Base-by-base conservation (phyloP, 78 protist genomes). In the Monocercomonoides exilis region DNA sequence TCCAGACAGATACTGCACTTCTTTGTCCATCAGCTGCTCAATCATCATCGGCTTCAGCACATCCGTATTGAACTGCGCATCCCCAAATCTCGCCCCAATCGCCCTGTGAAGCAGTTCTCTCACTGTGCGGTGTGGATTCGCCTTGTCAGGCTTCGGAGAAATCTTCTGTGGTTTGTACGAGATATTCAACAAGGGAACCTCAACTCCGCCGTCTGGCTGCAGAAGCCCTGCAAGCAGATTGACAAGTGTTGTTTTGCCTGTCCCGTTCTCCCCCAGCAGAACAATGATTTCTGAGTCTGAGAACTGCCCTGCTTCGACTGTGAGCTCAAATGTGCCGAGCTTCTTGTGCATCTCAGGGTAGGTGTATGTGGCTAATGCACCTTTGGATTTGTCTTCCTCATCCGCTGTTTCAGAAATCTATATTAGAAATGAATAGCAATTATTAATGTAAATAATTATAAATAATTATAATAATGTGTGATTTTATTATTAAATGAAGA, bases 241-340 rank as follows among this genome's bases (percentile, higher is more conserved):
- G 93, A 98, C 97, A 93, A 98, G 94, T 1, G 99, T 98, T 46
- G 99, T 97, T 94, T 99, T 99, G 77, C 99, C 99, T 0, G 97
- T 95, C 43, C 99, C 99, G 91, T 99, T 99, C 92, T 98, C 96
- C 34, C 99, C 99, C 33, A 99, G 93, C 92, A 99, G 85, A 41
- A 97, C 99, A 46, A 96, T 44, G 77, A 99, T 98, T 85, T 99
- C 99, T 6, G 99, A 95, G 84, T 96, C 98, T 35, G 94, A 90
- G 89, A 94, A 97, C 36, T 81, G 87, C 38, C 99, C 99, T n/a
- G 90, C 93, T 81, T 93, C 94, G 46, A 97, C 89, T 43, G 80
- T 38, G 11, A 98, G 91, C 91, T 87, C 70, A 92, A 98, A 98
- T 3, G 43, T 44, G 43, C 93, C 97, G n/a, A 95, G 21, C 41